Base-by-base conservation (phyloP, 2,329 filamentous ascomycete genomes). In the Aurifilum marmelostoma region DNA sequence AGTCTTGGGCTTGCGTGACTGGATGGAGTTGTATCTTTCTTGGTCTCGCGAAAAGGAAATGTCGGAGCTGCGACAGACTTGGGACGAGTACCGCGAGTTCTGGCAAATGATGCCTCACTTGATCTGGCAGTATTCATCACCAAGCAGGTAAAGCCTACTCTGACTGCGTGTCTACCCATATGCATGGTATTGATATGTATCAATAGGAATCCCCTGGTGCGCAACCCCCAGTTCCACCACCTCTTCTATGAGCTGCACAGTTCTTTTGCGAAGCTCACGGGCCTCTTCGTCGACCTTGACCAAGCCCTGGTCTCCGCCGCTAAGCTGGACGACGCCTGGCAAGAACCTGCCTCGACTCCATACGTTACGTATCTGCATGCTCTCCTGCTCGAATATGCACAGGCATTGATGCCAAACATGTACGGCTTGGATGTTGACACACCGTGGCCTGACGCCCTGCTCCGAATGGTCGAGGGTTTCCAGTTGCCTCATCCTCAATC, bases 61-160 rank as follows among this genome's bases (percentile, higher is more conserved):
- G 32, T 75, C 78, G 14, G 73, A 74, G 3, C 79, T 83, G 7
- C 75, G 81, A n/a, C 78, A 83, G 34, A 82, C 83, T 1, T 84
- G 81, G 67, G 76, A 76, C 21, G 78, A 79, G 41, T 78, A 88
- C 68, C 79, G 75, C 43, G 74, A 78, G 3, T 85, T 90, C 72
- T 90, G 88, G 88, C 72, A 76, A 41, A 71, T 75, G 2, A 79
- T 90, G 34, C 86, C 88, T 0, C 83, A 85, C 0, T 73, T 89
- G 12, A 78, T 88, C 24, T 80, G 77, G 75, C 63, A 68, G 63
- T 65, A 62, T 29, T 37, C 63, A 16, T 27, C 37, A 5, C 56
- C 65, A 34, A 32, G 29, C 14, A 58, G 24, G 68, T 58, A 52
- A 65, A n/a, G 18, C 12, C 14, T 16, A 24, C 32, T 52, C 61